Evolutionary conservation across 495 filamentous ascomycete species (phyloP), one percentile per base, ranked within the genome.

Genomic region (Hyaloscypha variabilis): DNA sequence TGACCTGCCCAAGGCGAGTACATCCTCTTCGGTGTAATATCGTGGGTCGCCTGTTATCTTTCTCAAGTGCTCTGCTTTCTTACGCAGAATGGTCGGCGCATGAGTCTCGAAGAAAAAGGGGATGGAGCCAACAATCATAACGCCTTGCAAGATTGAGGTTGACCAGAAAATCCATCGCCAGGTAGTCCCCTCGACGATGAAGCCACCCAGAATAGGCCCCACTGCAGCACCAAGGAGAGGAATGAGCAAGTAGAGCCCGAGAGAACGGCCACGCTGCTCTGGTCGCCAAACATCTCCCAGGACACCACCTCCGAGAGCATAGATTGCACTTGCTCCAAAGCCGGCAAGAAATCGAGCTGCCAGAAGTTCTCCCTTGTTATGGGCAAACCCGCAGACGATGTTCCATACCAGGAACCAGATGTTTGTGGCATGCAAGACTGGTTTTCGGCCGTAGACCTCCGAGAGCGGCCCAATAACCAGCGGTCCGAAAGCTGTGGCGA

Each of bases 151-250:
- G 67, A 94, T 93, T 24, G 92, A 77, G 57, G 90, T 89, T 60
- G 92, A 78, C 90, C 90, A 93, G 80, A 93, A 94, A 4, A 94
- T 81, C 91, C 91, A 95, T 60, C 89, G 79, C 91, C 91, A 95
- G 58, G 87, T 88, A 0, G 79, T 77, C 6, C 80, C 79, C 63
- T 90, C 87, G 14, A 81, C 78, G 10, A 94, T 77, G 74, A 86
- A 92, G 34, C 91, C 91, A 73, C 91, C 91, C 25, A 87, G 81
- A 10, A 95, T 83, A 8, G 91, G 90, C 70, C 86, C 87, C 66
- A 84, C 83, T 10, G 90, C 89, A 55, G 90, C 90, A 6, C 90
- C 91, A 29, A 92, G 79, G 71, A 94, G 91, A 0, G 91, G 91
- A 28, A 89, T 89, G 26, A 90, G 87, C 24, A 83, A 85, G 75